These are phyloP conservation scores for Saccharomycopsis schoenii DNA, from an alignment of 805 yeast genomes.

Conservation along the genomic window DNA sequence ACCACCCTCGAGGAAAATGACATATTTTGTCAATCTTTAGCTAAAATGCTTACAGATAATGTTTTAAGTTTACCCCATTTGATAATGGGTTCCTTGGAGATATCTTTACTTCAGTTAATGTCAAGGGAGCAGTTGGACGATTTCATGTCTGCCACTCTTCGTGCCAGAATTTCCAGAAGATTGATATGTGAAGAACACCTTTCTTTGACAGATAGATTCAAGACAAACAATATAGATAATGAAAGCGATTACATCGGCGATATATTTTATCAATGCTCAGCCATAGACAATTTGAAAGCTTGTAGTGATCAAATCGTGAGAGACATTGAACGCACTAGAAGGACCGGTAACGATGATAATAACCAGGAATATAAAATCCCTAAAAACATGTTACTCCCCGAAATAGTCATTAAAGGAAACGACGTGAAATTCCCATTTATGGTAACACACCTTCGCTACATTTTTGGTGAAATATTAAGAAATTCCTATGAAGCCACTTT, in stretches of 20 bases:
- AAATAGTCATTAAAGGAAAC: constrained; percentile 61
- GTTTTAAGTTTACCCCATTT: constrained; percentile 75
- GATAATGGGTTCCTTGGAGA: constrained; percentile 88
- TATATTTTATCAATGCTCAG: constrained; percentile 71
- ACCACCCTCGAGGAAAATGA: constrained; percentile 66
- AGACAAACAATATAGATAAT: constrained; percentile 28
- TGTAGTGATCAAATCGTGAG: constrained; percentile 43
- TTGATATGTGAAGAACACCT: constrained; percentile 88
- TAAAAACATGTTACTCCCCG: constrained; percentile 55
- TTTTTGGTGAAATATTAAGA: constrained; percentile 79
- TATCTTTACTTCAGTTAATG: constrained; percentile 46
- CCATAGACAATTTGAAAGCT: constrained; percentile 50
- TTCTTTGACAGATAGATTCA: constrained; percentile 60
- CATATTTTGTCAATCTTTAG: constrained; percentile 54
- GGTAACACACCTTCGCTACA: constrained; percentile 76
- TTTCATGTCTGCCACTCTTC: constrained; percentile 64
- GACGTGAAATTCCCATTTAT: constrained; percentile 70
- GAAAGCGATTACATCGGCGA: constrained; percentile 55
- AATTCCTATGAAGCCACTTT: constrained; percentile 81
- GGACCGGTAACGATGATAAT: background rate
- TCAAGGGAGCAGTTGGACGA: constrained; percentile 58
- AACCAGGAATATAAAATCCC: constrained; percentile 33
- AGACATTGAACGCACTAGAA: constrained; percentile 31
- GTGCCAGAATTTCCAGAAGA: constrained; percentile 83
- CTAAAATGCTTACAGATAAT: constrained; percentile 61